Conservation (phyloP, 2,329 filamentous ascomycete genomes). For the Fusarium sp. region DNA sequence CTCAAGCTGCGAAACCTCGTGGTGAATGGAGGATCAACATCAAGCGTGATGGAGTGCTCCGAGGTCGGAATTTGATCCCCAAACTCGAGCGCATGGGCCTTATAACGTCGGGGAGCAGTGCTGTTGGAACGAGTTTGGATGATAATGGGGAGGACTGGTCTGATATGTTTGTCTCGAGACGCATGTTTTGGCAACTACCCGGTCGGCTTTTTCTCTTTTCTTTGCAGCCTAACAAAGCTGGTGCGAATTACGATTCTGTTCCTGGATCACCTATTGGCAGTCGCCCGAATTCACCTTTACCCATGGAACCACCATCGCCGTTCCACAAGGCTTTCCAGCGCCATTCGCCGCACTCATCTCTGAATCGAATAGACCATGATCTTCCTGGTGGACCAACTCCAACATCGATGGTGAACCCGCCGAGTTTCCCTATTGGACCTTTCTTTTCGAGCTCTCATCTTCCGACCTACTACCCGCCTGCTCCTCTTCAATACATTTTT, state of each 20-base stretch:
- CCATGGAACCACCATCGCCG: conserved; percentile 42
- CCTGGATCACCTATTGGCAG: conserved; percentile 64
- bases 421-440: conserved; percentile 67
- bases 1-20: conserved; percentile 75
- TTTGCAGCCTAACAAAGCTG: conserved; percentile 66
- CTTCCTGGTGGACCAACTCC: conserved; percentile 54
- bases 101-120: conserved; percentile 78
- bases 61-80: conserved; percentile 82
- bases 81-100: conserved; percentile 96
- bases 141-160: conserved; percentile 75
- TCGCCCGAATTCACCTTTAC: conserved; percentile 63
- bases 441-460: conserved; percentile 86
- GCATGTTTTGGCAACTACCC: conserved; percentile 93
- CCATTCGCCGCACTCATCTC: conserved; percentile 44
- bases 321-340: conserved; percentile 40
- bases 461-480: conserved; percentile 89
- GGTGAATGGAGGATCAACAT: conserved; percentile 90
- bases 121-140: conserved; percentile 73
- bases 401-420: conserved; percentile 45
- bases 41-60: conserved; percentile 87
- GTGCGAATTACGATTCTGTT: conserved; percentile 47
- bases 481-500: conserved; percentile 82
- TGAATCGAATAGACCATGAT: conserved; percentile 48
- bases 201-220: conserved; percentile 89
- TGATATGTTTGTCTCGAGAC: conserved; percentile 82